Evolutionary conservation across 768 basidiomycete species (phyloP).

Genomic region (Mycena albidolilacea): DNA sequence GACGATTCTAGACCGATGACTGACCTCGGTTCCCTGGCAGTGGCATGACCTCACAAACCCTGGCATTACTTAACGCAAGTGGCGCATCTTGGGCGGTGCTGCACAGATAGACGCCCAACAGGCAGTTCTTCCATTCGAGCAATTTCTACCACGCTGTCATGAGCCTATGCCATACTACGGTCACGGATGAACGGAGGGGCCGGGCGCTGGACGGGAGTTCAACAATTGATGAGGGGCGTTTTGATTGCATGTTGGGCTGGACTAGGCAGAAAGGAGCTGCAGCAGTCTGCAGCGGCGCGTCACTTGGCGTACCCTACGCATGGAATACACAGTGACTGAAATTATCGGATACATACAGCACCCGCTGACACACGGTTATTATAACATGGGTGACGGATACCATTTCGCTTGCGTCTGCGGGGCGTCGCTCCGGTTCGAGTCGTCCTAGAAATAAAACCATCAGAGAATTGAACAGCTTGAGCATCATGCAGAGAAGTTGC

Average conservation of each 20-base stretch:
- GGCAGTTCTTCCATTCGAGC: background rate
- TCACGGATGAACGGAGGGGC: background rate
- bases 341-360: background rate
- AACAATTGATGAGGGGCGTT: background rate
- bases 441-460: conserved; percentile 8
- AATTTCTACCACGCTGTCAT: conserved; percentile 2
- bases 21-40: background rate
- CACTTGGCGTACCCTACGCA: background rate
- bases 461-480: background rate
- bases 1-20: background rate
- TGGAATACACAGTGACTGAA: no score
- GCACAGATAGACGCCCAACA: no score
- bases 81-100: background rate
- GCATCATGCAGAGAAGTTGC: no score
- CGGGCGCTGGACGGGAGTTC: background rate
- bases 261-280: conserved; percentile 12
- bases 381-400: background rate
- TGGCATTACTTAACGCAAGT: background rate
- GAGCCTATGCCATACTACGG: background rate
- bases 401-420: background rate
- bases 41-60: background rate
- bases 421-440: conserved; percentile 5
- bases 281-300: background rate
- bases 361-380: background rate
- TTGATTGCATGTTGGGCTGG: background rate